phyloP scores from a whole-genome alignment of 306 rosid genomes.

The Cucumis cinereus region DNA sequence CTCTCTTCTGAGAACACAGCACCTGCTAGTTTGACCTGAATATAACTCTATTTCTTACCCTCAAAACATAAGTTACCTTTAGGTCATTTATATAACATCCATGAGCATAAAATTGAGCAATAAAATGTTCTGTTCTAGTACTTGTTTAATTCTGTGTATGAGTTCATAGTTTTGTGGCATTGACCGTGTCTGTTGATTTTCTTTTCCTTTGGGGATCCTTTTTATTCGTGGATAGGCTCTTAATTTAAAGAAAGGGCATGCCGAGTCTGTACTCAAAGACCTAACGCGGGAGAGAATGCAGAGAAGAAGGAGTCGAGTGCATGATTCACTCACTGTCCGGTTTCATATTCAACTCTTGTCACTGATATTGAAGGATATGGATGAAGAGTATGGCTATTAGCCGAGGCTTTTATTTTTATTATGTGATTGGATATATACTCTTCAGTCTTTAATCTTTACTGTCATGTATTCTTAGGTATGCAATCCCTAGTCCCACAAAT shows the following conservation, averaged over 20 bases:
- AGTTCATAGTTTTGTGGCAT: neutral
- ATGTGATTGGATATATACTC: neutral
- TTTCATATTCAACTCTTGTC: slow-evolving; percentile 29
- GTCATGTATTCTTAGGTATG: slow-evolving; percentile 11
- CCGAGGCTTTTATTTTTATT: neutral
- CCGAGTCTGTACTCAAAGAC: slow-evolving; percentile 28
- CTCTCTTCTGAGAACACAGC: neutral
- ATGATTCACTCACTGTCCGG: slow-evolving; percentile 23
- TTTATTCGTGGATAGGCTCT: slow-evolving; percentile 15
- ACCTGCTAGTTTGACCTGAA: neutral
- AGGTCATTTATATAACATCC: neutral
- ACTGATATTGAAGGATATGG: slow-evolving; percentile 28
- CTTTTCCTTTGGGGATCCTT: neutral
- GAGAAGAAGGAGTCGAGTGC: slow-evolving; percentile 24
- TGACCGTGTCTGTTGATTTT: neutral
- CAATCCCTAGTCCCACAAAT: slow-evolving; percentile 6
- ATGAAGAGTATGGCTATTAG: slow-evolving; percentile 24
- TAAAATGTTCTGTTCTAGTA: neutral
- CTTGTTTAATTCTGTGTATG: neutral
- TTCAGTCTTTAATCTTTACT: neutral
- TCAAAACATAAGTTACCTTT: neutral
- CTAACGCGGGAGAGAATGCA: slow-evolving; percentile 17
- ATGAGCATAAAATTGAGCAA: neutral
- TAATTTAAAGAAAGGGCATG: slow-evolving; percentile 21
- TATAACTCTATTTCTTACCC: neutral